These are phyloP conservation scores for Podila horticola DNA, from an alignment of 192 early-diverging fungal genomes.

Conservation along the genomic window DNA sequence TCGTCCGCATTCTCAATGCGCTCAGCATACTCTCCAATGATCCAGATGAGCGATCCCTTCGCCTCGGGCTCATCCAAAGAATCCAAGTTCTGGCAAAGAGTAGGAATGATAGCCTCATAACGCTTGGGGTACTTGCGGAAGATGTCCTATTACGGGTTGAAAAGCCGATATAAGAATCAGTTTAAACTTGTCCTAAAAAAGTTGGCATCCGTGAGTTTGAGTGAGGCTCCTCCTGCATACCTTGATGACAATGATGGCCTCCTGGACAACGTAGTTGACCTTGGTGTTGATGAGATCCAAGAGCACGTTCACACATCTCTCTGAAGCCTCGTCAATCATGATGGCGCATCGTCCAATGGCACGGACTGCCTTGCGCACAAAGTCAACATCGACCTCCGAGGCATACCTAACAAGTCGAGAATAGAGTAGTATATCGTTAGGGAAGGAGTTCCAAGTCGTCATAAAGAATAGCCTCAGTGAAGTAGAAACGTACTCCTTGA, in stretches of 20 bases:
- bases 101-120: conserved; percentile 87
- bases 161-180: too few relatives aligned
- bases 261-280: conserved; percentile 92
- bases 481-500: conserved; percentile 82
- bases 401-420: conserved; percentile 72
- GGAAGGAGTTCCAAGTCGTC: neutral
- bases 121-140: conserved; percentile 93
- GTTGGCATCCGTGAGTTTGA: neutral
- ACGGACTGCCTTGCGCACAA: conserved; percentile 87
- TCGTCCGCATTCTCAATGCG: conserved; percentile 85
- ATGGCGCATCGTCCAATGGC: conserved; percentile 95
- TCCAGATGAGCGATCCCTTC: conserved; percentile 93
- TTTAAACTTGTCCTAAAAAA: too few relatives aligned
- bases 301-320: conserved; percentile 87
- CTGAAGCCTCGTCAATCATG: conserved; percentile 88
- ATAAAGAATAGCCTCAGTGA: neutral
- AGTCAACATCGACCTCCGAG: conserved; percentile 97
- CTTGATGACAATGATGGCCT: conserved; percentile 91
- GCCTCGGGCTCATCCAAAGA: conserved; percentile 91
- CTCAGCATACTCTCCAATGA: conserved; percentile 96
- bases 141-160: conserved; percentile 78
- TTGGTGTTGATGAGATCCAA: conserved; percentile 92
- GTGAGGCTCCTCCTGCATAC: conserved; percentile 48
- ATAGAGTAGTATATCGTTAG: neutral
- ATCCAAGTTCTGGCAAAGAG: conserved; percentile 92